A percentile compares a stretch with the other conserved stretches of the same genome.
Evolutionary conservation across 306 rosid genomes (phyloP).

Genomic region (Prinsepia uniflora): DNA sequence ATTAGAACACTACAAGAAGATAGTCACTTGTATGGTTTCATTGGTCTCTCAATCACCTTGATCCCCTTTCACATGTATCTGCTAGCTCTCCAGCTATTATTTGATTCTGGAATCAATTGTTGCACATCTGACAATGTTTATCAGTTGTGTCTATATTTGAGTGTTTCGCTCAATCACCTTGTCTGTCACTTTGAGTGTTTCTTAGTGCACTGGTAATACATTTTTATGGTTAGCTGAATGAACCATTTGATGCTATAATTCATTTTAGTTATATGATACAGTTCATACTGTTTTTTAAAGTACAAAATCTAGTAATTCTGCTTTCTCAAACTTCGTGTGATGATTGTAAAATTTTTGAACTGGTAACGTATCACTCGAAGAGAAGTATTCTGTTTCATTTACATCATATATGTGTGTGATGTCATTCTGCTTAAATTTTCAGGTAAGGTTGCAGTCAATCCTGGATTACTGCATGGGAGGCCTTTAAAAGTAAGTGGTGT

Average conservation of each 20-base stretch:
- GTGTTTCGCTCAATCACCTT: not conserved
- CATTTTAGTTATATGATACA: not conserved
- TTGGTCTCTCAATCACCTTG: not conserved
- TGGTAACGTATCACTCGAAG: not conserved
- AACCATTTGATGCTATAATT: not conserved
- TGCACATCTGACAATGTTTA: not conserved
- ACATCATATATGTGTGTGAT: constrained; percentile 1
- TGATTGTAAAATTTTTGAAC: not conserved
- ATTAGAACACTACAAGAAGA: not conserved
- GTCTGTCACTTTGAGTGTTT: not conserved
- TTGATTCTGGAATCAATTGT: not conserved
- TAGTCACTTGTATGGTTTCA: not conserved
- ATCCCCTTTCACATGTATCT: not conserved
- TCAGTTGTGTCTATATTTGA: not conserved
- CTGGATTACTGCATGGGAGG: constrained; percentile 23
- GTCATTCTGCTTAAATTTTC: constrained; percentile 21
- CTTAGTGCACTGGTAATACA: not conserved
- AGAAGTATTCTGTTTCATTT: not conserved
- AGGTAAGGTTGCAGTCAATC: constrained; percentile 32
- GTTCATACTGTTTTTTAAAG: not conserved
- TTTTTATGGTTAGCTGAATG: not conserved
- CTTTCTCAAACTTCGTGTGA: not conserved
- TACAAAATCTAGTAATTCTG: not conserved
- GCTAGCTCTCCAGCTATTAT: not conserved
- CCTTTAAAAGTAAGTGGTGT: constrained; percentile 39